Base-by-base conservation (phyloP, 192 early-diverging fungal genomes). In the Cetraspora pellucida region DNA sequence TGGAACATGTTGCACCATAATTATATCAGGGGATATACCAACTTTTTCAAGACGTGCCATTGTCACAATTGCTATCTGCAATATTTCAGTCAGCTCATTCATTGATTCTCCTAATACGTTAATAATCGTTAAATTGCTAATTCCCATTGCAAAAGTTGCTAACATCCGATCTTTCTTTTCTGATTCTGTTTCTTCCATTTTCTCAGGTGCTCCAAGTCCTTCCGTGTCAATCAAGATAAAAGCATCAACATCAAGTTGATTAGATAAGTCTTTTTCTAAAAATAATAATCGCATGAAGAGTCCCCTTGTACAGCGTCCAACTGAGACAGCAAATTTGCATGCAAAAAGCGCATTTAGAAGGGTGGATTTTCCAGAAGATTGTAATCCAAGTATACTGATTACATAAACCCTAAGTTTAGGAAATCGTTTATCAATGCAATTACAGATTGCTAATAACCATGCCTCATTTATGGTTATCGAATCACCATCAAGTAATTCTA, bases 311-410 rank as follows among this genome's bases (percentile, higher is more conserved):
- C 74, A 75, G 14, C 74, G 50, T 2, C 74, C 60, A 25, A 64
- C 74, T 49, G 74, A 75, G 16, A 75, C 60, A 45, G 74, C 74
- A 44, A 75, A 75, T 64, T 44, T 60, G 45, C 74, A 75, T 30
- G 74, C 74, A 46, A 75, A 75, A 49, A 75, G 74, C 45, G 74
- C 74, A 60, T 75, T 75, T 47, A 75, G 49, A 0, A 75, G 58
- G 25, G 74, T 75, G 0, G 74, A 75, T 31, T 75, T 75, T 64
- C 74, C 74, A n/a, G 74, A 75, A 44, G 74, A 75, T 25, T 75
- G 74, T 45, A 75, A 46, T 13, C 74, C 74, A 64, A 75, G 74
- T 75, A 75, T 75, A 9, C 30, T 63, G 23, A 75, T 28, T 44
- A 75, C 59, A 60, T 47, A 75, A 31, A 75, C 37, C 45, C 74